Percentiles rank a stretch among this genome's conserved stretches.
phyloP scores from a whole-genome alignment of 2,329 filamentous ascomycete species.

The Tolypocladium pustulatum region DNA sequence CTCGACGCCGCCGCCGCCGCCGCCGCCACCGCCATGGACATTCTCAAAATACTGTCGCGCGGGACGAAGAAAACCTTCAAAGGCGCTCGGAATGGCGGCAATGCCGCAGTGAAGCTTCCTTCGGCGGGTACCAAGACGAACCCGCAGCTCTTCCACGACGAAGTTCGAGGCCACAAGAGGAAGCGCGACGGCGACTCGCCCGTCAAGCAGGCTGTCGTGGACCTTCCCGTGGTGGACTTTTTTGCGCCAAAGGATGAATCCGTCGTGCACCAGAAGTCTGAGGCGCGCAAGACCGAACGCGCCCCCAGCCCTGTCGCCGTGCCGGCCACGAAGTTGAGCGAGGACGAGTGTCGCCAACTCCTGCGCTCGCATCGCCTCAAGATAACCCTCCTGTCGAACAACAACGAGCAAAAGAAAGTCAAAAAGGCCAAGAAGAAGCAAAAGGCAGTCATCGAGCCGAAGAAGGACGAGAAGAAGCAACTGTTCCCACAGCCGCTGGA shows the following conservation, averaged over 20 bases:
- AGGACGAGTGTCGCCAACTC: slow-evolving; percentile 63
- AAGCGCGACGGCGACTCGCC: slow-evolving; percentile 36
- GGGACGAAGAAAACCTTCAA: slow-evolving; percentile 49
- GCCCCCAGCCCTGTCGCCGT: slow-evolving; percentile 15
- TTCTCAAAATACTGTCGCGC: slow-evolving; percentile 61
- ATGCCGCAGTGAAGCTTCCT: slow-evolving; percentile 38
- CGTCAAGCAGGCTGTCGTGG: slow-evolving; percentile 14
- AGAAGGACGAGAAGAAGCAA: slow-evolving; percentile 45
- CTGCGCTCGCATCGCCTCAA: slow-evolving; percentile 77
- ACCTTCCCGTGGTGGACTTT: slow-evolving; percentile 44
- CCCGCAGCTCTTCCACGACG: slow-evolving; percentile 60
- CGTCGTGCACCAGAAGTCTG: slow-evolving; percentile 19
- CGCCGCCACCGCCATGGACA: slow-evolving; percentile 44
- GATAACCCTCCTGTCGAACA: slow-evolving; percentile 60
- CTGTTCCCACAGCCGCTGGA: slow-evolving; percentile 72
- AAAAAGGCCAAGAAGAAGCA: slow-evolving; percentile 47
- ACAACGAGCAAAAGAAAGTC: slow-evolving; percentile 27
- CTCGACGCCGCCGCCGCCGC: background rate
- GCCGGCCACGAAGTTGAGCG: slow-evolving; percentile 35
- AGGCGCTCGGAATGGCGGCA: slow-evolving; percentile 15
- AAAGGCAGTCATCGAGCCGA: slow-evolving; percentile 32
- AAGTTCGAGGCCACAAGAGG: slow-evolving; percentile 41
- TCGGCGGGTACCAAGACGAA: slow-evolving; percentile 54
- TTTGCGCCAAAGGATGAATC: slow-evolving; percentile 39
- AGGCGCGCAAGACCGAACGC: slow-evolving; percentile 11